These are phyloP conservation scores for Aegilops sharonensis DNA, from an alignment of 176 grass and related monocot species.

Conservation along the genomic window DNA sequence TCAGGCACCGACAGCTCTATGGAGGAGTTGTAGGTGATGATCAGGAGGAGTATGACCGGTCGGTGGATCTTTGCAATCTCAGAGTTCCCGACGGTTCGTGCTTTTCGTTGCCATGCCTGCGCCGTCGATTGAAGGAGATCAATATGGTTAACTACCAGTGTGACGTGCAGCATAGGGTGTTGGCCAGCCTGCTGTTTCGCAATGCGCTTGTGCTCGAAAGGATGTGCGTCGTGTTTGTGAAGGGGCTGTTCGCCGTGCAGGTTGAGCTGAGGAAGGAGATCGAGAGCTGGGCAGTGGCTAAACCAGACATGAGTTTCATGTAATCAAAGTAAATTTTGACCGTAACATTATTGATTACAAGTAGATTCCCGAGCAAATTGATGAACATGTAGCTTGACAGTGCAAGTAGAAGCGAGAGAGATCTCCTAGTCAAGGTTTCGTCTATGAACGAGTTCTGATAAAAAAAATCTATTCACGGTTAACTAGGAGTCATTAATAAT, in stretches of 20 bases:
- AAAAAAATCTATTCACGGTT: no score
- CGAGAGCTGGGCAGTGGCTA: neutral
- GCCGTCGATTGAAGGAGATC: neutral
- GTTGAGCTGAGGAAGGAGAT: neutral
- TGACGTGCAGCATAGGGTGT: neutral
- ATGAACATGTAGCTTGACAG: no score
- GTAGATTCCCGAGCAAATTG: no score
- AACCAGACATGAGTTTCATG: neutral
- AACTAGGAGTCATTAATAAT: no score
- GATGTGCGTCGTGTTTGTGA: neutral
- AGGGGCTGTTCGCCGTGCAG: neutral
- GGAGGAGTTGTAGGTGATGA: no score
- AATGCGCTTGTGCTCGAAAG: neutral
- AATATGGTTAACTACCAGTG: conserved; percentile 15
- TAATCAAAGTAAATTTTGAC: neutral
- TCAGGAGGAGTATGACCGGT: no score
- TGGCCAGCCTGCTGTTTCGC: neutral
- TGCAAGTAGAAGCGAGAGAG: no score
- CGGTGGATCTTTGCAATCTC: neutral
- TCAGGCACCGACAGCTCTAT: no score
- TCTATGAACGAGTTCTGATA: no score
- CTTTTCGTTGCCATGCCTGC: neutral
- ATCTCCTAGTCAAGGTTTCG: no score
- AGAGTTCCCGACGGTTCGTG: neutral
- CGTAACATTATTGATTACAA: neutral